phyloP scores from a whole-genome alignment of 2,329 filamentous ascomycete species.

The Neofusicoccum sp. region DNA sequence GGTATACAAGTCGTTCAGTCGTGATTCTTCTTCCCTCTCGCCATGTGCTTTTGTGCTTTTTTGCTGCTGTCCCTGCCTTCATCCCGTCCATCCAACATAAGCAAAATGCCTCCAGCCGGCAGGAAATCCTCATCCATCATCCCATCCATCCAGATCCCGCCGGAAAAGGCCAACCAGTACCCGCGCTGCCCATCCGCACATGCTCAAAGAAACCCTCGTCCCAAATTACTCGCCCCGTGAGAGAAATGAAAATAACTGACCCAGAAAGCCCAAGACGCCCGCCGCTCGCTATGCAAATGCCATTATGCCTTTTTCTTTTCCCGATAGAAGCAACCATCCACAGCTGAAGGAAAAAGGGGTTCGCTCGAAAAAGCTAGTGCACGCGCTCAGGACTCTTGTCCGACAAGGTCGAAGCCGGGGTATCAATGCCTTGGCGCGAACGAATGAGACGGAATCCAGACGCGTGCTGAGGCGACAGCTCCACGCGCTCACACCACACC shows the following conservation, averaged over 20 bases:
- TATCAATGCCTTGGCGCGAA: slow-evolving; percentile 32
- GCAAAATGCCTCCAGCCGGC: slow-evolving; percentile 4
- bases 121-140: slow-evolving; percentile 5
- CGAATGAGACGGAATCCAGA: slow-evolving; percentile 41
- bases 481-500: slow-evolving; percentile 40
- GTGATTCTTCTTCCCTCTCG: background rate
- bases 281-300: slow-evolving; percentile 23
- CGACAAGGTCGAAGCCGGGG: slow-evolving; percentile 30
- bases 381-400: slow-evolving; percentile 23
- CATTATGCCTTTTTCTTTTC: slow-evolving; percentile 15
- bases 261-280: slow-evolving; percentile 6
- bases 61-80: background rate
- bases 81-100: background rate
- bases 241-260: background rate
- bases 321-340: background rate
- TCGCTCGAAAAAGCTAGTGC: background rate
- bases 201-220: background rate
- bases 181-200: background rate
- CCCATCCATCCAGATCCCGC: background rate
- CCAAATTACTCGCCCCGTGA: slow-evolving; percentile 9
- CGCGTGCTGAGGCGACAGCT: slow-evolving; percentile 37
- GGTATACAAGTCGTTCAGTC: slow-evolving; percentile 16
- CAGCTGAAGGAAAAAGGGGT: background rate
- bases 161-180: background rate
- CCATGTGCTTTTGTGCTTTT: background rate